Conservation (phyloP, 164 flowering plant genomes). For the Buxus sempervirens region DNA sequence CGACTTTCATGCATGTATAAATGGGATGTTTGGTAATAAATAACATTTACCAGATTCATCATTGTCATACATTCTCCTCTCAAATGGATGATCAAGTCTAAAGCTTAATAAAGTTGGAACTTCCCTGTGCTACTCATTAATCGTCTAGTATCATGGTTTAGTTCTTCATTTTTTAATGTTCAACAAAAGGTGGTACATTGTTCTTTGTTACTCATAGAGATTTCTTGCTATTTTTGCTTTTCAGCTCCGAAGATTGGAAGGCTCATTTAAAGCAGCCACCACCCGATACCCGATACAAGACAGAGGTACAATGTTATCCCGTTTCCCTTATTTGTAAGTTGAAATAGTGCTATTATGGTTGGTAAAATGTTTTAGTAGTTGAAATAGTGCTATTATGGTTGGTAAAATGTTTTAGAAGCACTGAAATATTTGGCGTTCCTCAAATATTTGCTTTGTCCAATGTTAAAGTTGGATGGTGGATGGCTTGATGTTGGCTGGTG, state of each 20-base stretch:
- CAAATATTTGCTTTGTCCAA: too few relatives aligned
- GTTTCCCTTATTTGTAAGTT: not conserved
- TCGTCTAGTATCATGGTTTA: too few relatives aligned
- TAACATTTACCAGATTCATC: too few relatives aligned
- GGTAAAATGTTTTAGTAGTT: not conserved
- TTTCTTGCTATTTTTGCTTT: slow-evolving; percentile 1
- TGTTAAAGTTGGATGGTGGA: not conserved
- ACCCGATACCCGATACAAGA: slow-evolving; percentile 59
- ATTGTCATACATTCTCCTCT: too few relatives aligned
- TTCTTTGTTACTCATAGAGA: not conserved
- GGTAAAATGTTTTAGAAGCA: not conserved
- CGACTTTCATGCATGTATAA: too few relatives aligned
- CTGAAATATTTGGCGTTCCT: not conserved
- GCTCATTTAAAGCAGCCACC: slow-evolving; percentile 58
- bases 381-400: not conserved
- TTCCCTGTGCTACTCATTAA: too few relatives aligned
- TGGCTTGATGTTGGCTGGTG: too few relatives aligned
- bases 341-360: not conserved
- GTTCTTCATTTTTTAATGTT: not conserved
- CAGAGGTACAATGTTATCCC: slow-evolving; percentile 44
- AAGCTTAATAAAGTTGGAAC: too few relatives aligned
- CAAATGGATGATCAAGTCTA: too few relatives aligned
- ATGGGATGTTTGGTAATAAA: too few relatives aligned
- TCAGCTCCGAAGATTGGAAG: slow-evolving; percentile 75
- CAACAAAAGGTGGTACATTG: not conserved